A percentile compares a stretch with the other conserved stretches of the same genome.
Evolutionary conservation across 2,329 filamentous ascomycete species (phyloP).

Genomic region (Geosmithia morbida): DNA sequence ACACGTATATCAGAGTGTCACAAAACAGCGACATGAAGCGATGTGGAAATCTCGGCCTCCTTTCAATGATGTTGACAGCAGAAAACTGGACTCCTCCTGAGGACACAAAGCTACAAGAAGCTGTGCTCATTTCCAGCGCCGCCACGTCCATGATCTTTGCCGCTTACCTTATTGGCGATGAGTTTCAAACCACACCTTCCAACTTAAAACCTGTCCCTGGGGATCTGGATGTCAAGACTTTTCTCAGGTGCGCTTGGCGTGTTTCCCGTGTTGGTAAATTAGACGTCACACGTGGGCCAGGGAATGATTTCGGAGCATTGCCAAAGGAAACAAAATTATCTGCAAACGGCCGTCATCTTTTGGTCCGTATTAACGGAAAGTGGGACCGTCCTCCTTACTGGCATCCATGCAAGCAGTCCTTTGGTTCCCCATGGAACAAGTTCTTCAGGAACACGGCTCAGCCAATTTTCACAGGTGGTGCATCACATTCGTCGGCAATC

Average conservation of each 20-base stretch:
- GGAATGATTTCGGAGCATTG: constrained; percentile 1
- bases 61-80: background rate
- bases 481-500: background rate
- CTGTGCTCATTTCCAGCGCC: background rate
- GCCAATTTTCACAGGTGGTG: background rate
- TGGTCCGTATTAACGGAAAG: constrained; percentile 1
- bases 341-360: background rate
- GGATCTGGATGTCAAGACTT: background rate
- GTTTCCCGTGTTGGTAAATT: background rate
- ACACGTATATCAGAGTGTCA: background rate
- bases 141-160: constrained; percentile 1
- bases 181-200: background rate
- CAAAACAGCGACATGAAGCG: background rate
- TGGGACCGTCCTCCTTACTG: constrained; percentile 1
- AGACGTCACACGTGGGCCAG: background rate
- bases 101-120: background rate
- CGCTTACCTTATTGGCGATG: background rate
- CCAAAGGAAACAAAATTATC: constrained; percentile 1
- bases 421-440: constrained; percentile 6
- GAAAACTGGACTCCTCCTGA: background rate
- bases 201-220: background rate
- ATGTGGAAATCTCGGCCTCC: background rate
- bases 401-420: constrained; percentile 3
- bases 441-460: constrained; percentile 2
- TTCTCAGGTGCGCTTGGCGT: background rate